These are phyloP conservation scores for Cryphonectria naterciae DNA, from an alignment of 2,329 filamentous ascomycete genomes.

Conservation along the genomic window DNA sequence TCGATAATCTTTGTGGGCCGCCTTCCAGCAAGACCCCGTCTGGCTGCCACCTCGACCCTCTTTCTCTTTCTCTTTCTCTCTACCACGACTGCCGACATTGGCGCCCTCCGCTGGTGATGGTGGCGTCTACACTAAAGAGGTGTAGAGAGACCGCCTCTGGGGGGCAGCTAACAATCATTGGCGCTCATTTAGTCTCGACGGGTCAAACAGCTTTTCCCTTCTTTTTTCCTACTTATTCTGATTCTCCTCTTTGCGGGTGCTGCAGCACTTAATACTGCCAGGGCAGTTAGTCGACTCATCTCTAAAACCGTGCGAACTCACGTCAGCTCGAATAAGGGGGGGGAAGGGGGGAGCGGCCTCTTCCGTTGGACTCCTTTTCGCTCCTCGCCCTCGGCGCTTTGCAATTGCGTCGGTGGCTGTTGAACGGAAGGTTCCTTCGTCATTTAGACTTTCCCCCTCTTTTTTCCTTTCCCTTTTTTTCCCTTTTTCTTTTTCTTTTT, in stretches of 20 bases:
- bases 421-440: background rate
- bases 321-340: too few species aligned
- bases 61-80: background rate
- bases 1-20: too few species aligned
- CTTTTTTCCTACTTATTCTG: too few species aligned
- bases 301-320: too few species aligned
- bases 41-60: background rate
- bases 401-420: background rate
- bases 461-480: background rate
- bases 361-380: background rate
- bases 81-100: background rate
- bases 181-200: background rate
- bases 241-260: background rate
- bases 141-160: background rate
- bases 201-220: background rate
- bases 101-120: background rate
- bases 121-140: background rate
- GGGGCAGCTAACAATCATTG: background rate
- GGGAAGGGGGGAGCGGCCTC: too few species aligned
- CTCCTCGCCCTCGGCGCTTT: background rate
- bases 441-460: background rate
- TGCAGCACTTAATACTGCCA: background rate
- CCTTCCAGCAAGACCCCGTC: background rate
- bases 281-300: background rate
- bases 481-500: background rate